Base-by-base conservation (phyloP, 768 basidiomycete genomes). In the Suillus paluster region DNA sequence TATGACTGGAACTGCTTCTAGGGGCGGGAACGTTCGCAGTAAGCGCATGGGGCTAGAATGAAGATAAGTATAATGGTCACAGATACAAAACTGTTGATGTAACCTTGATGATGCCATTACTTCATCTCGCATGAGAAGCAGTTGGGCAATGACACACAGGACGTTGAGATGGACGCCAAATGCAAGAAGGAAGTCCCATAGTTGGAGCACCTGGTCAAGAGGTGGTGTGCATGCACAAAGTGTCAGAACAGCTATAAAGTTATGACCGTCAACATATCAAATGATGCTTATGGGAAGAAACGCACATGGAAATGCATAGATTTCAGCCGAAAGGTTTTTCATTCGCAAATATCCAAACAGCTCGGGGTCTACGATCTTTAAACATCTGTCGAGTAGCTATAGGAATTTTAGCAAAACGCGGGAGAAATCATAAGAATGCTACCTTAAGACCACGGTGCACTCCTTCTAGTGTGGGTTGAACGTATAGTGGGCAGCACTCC, bases 161-260 rank as follows among this genome's bases (percentile, higher is more conserved):
- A 99, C 90, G 70, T 99, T 99, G 21, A 99, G 82, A 70, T 99
- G 97, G 25, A 96, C 92, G 15, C 97, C 97, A 70, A 96, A 99
- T 4, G 97, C 94, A 30, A 99, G 83, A 10, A 99, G 83, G 72
- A 99, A 99, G 75, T 99, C 97, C 97, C 97, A 99, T 58, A 99
- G 79, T 66, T 89, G 89, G 33, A 99, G 81, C 27, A 98, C 97
- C 78, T 99, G 92, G 71, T 95, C 92, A 11, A 99, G 81, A 0
- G 97, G 97, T 5, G 96, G 97, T 12, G 97, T 99, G 70, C 96
- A 96, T 7, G 97, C 97, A 73, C 95, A 99, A 38, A 99, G 77
- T 0, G 97, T 99, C 63, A 99, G 81, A 41, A 98, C 87, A 63
- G 97, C 95, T 97, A 34, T 11, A 42, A 36, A 38, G 64, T 15